phyloP scores from a whole-genome alignment of 441 rosid genomes.

The Croton setiger region DNA sequence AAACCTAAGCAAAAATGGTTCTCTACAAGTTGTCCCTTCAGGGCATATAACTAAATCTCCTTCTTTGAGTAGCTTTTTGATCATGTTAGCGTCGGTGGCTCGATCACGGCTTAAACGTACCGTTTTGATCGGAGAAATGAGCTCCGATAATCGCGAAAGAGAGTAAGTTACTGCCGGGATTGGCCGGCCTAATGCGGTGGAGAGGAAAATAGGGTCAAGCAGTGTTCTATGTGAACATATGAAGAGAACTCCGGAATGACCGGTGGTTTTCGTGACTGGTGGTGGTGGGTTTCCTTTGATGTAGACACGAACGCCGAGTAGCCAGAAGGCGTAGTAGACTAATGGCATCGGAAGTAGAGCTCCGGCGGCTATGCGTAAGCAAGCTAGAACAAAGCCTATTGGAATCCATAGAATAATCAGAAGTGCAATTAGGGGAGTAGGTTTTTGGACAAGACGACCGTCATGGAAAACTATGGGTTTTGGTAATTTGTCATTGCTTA shows the following conservation, averaged over 20 bases:
- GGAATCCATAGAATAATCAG: conserved; percentile 52
- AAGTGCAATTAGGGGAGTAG: conserved; percentile 44
- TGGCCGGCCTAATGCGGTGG: conserved; percentile 43
- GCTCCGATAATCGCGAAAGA: conserved; percentile 44
- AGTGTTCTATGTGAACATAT: conserved; percentile 46
- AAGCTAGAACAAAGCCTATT: conserved; percentile 45
- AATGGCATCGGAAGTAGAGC: conserved; percentile 47
- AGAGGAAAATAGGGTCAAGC: conserved; percentile 45
- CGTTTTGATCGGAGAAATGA: conserved; percentile 56
- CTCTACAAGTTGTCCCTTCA: conserved; percentile 27
- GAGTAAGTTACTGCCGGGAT: conserved; percentile 50
- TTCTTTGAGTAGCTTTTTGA: conserved; percentile 37
- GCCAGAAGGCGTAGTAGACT: conserved; percentile 40
- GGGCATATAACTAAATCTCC: conserved; percentile 36
- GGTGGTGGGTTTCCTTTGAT: conserved; percentile 49
- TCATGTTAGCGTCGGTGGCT: conserved; percentile 42
- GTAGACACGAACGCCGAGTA: conserved; percentile 44
- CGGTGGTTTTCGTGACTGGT: conserved; percentile 24
- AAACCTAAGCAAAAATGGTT: conserved; percentile 26
- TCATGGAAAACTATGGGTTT: conserved; percentile 55
- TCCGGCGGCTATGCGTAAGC: conserved; percentile 40
- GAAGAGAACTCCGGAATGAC: conserved; percentile 39
- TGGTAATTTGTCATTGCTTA: conserved; percentile 37
- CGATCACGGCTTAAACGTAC: conserved; percentile 48
- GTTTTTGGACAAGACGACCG: conserved; percentile 55